These are phyloP conservation scores for Apostasia shenzhenica DNA, from an alignment of 106 monocot species.

Conservation along the genomic window DNA sequence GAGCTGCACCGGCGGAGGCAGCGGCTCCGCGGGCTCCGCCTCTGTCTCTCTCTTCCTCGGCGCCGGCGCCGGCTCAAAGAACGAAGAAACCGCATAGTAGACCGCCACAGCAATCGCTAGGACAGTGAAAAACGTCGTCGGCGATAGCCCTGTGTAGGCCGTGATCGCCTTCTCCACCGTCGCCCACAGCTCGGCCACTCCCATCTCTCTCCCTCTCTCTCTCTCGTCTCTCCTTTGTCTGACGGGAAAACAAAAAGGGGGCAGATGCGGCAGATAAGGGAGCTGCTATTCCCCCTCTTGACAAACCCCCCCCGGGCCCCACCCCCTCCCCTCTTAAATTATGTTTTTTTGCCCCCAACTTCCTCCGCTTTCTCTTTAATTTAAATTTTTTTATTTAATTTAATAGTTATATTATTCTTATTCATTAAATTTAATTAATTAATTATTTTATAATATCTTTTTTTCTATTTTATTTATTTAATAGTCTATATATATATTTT, in stretches of 20 bases:
- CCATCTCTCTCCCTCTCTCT: conserved; percentile 9
- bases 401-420: no score
- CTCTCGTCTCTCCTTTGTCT: background rate
- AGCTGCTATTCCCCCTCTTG: no score
- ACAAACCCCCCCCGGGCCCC: no score
- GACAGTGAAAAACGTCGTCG: conserved; percentile 50
- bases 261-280: background rate
- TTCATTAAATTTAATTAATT: no score
- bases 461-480: no score
- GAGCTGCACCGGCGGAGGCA: conserved; percentile 66
- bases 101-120: conserved; percentile 42
- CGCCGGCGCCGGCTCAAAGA: conserved; percentile 22
- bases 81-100: conserved; percentile 38
- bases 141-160: conserved; percentile 54
- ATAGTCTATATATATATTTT: no score
- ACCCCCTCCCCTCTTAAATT: no score
- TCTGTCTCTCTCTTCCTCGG: conserved; percentile 18
- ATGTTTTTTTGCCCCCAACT: no score
- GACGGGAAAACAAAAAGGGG: background rate
- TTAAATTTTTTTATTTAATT: no score
- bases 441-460: no score
- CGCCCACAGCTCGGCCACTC: conserved; percentile 41
- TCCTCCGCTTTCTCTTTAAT: no score
- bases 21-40: conserved; percentile 37
- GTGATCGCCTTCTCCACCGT: conserved; percentile 45